Base-by-base conservation (phyloP, 108 stramenopile species). In the Nannochloropsis gaditana region DNA sequence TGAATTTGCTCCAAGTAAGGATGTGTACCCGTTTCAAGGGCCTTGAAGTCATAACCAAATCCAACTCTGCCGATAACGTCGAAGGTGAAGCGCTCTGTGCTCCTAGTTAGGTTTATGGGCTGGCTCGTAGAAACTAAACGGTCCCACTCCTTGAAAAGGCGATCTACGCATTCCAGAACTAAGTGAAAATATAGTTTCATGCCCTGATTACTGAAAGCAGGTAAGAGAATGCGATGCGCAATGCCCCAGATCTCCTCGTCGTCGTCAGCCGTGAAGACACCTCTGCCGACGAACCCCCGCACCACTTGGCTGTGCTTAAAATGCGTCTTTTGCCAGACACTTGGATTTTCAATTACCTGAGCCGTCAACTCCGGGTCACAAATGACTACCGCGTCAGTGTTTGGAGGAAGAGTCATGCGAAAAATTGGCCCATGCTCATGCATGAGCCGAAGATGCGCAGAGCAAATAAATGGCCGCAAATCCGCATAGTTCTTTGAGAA, bases 221-320 rank as follows among this genome's bases (percentile, higher is more conserved):
- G 59, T n/a, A 73, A 73, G 5, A 73, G 59, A n/a, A 73, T 73
- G 19, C 59, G 59, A 73, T 73, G 59, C 19, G 59, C 59, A 73
- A 73, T 73, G 19, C 59, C 59, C 59, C 59, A 73, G n/a, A 73
- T 73, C 6, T 73, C 59, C 59, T 73, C 59, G 6, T 73, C 59
- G 8, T 73, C 59, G n/a, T 73, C 59, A 8, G 59, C 59, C 15
- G 59, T 73, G n/a, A 73, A 73, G 3, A 73, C 3, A 15, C 59
- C 59, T n/a, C 6, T 3, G n/a, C n/a, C n/a, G 2, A 73, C 59
- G 19, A 15, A 73, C 59, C 19, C 2, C 59, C 59, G 59, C 59
- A 73, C 59, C 59, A 73, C n/a, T n/a, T 73, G 15, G n/a, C n/a
- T 73, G n/a, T 73, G 59, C 59, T 73, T 73, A 73, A 73, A 73